Conservation (phyloP, 2,329 filamentous ascomycete genomes). For the Exophiala oligosperma region DNA sequence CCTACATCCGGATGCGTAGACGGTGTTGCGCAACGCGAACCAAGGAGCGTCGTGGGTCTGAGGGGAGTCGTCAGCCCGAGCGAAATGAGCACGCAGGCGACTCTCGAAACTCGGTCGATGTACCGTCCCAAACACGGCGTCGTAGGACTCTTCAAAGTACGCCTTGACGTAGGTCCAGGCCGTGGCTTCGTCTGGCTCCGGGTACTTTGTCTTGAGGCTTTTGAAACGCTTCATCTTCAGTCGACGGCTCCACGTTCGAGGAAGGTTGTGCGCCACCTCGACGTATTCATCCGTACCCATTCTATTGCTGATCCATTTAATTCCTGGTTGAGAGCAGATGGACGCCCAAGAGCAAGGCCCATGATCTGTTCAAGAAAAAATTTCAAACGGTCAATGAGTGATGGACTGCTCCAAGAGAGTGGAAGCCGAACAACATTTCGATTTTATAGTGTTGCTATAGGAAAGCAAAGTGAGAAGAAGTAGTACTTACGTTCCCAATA, state of each 20-base stretch:
- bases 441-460: too few species aligned
- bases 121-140: conserved; percentile 9
- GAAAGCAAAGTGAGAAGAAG: too few species aligned
- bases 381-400: too few species aligned
- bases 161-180: conserved; percentile 3
- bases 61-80: background rate
- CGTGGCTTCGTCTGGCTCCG: background rate
- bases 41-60: conserved; percentile 6
- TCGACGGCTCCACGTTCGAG: conserved; percentile 2
- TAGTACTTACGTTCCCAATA: background rate
- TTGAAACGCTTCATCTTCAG: conserved; percentile 3
- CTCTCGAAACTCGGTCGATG: conserved; percentile 15
- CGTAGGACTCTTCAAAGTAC: conserved; percentile 11
- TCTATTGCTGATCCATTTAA: conserved; percentile 3
- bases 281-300: conserved; percentile 1
- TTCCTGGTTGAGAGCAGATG: conserved; percentile 2
- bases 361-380: background rate
- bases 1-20: conserved; percentile 15
- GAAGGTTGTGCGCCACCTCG: background rate
- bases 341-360: conserved; percentile 6
- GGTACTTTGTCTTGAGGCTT: background rate
- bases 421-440: too few species aligned
- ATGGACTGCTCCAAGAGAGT: too few species aligned
- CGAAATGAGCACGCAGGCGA: conserved; percentile 7
- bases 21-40: conserved; percentile 13